Conservation (phyloP, 164 flowering plant species). For the Magnolia sinica region DNA sequence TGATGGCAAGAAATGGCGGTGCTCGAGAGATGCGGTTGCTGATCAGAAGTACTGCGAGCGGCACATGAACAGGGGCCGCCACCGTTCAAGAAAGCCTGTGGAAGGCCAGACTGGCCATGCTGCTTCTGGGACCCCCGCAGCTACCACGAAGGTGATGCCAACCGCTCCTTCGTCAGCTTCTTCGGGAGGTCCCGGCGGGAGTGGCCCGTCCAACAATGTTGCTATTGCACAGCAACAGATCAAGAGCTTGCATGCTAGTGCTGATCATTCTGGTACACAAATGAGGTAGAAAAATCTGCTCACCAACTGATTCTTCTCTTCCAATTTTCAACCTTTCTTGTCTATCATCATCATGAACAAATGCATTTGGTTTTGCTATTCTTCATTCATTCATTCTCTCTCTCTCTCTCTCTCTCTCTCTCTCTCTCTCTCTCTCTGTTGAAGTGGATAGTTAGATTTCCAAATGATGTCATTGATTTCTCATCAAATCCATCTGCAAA, state of each 20-base stretch:
- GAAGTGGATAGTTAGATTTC: background rate
- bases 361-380: background rate
- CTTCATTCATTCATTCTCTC: background rate
- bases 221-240: constrained; percentile 41
- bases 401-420: too few species aligned
- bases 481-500: too few species aligned
- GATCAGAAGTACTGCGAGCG: constrained; percentile 96
- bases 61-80: constrained; percentile 95
- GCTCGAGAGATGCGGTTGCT: constrained; percentile 88
- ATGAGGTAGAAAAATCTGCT: constrained; percentile 32
- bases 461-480: background rate
- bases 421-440: background rate
- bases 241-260: constrained; percentile 36
- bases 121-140: constrained; percentile 41
- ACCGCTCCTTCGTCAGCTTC: constrained; percentile 32
- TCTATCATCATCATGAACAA: background rate
- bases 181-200: constrained; percentile 28
- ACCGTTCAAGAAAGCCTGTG: constrained; percentile 99
- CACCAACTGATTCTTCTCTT: background rate
- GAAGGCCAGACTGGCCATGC: constrained; percentile 90
- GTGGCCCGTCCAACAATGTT: constrained; percentile 40
- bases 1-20: constrained; percentile 99
- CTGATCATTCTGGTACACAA: constrained; percentile 28
- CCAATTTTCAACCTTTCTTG: background rate
- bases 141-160: constrained; percentile 33